A percentile compares a stretch with the other conserved stretches of the same genome.
Evolutionary conservation across 2,329 filamentous ascomycete genomes (phyloP).

Genomic region (Xylariaceae sp.): DNA sequence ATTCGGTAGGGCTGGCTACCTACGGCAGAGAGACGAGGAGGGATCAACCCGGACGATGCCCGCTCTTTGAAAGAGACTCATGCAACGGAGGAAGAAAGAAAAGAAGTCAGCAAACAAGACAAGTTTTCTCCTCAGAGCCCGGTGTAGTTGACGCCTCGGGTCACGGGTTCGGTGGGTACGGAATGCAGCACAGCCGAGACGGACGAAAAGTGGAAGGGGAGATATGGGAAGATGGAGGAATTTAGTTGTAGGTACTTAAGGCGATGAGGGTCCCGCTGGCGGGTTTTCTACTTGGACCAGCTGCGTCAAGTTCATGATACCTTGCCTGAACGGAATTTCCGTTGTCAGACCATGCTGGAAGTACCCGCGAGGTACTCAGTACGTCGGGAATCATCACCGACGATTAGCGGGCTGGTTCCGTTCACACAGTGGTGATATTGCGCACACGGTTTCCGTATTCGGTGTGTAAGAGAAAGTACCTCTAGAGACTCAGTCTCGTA

Average conservation of each 20-base stretch:
- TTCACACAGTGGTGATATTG: too few relatives aligned
- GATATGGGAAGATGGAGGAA: background rate
- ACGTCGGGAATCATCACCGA: too few relatives aligned
- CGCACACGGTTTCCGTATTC: too few relatives aligned
- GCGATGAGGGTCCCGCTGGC: too few relatives aligned
- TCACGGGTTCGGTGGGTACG: constrained; percentile 16
- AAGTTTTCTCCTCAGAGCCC: constrained; percentile 8
- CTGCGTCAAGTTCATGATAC: too few relatives aligned
- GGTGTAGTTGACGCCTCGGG: constrained; percentile 11
- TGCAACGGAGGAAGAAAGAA: background rate
- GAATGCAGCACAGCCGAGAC: constrained; percentile 11
- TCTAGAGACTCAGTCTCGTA: too few relatives aligned
- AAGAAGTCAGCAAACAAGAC: constrained; percentile 5
- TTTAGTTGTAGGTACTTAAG: background rate
- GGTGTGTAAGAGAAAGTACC: too few relatives aligned
- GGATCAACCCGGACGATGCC: constrained; percentile 3
- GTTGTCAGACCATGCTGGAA: too few relatives aligned
- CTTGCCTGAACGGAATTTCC: too few relatives aligned
- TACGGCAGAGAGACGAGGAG: constrained; percentile 5
- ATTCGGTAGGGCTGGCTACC: background rate
- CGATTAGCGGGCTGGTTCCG: too few relatives aligned
- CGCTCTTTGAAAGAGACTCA: constrained; percentile 9
- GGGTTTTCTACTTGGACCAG: too few relatives aligned
- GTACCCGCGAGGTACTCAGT: too few relatives aligned
- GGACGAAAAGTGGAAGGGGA: constrained; percentile 11